Percentiles rank a stretch among this genome's conserved stretches.
Evolutionary conservation across 2,329 filamentous ascomycete species (phyloP).

Genomic region (Sclerotinia nivalis): DNA sequence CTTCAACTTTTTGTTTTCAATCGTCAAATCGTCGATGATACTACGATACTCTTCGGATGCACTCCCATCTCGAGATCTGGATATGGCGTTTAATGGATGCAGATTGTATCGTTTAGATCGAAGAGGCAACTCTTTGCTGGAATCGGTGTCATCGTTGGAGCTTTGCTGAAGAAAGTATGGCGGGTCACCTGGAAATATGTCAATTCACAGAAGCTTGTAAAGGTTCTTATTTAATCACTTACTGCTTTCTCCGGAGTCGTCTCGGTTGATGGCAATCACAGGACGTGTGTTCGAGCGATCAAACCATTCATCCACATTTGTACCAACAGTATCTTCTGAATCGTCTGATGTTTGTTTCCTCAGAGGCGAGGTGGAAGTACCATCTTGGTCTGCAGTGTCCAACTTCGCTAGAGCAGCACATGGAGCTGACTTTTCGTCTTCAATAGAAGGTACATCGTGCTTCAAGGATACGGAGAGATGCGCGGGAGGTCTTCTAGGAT

Average conservation of each 20-base stretch:
- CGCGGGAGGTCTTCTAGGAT: constrained; percentile 35
- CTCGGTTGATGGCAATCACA: constrained; percentile 18
- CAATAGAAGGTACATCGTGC: constrained; percentile 18
- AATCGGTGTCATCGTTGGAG: constrained; percentile 25
- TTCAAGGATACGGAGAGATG: constrained; percentile 34
- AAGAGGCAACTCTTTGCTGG: constrained; percentile 1
- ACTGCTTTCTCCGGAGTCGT: constrained; percentile 33
- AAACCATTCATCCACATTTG: constrained; percentile 36
- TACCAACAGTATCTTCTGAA: constrained; percentile 25
- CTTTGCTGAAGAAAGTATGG: constrained; percentile 35
- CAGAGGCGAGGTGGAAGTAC: neutral
- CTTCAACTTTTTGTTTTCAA: constrained; percentile 79
- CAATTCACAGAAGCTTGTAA: neutral
- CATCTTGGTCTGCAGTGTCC: neutral
- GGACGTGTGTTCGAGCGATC: constrained; percentile 34
- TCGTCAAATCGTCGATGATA: constrained; percentile 83
- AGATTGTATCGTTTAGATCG: neutral
- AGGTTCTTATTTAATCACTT: constrained; percentile 18
- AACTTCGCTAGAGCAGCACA: too few species aligned
- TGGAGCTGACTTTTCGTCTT: neutral
- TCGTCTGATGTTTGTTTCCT: constrained; percentile 29
- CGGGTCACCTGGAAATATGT: constrained; percentile 33
- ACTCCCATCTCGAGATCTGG: constrained; percentile 29
- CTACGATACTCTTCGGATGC: constrained; percentile 71
- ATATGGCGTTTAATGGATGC: constrained; percentile 2